These are phyloP conservation scores for Exophiala mesophila DNA, from an alignment of 2,329 filamentous ascomycete species.

Conservation along the genomic window DNA sequence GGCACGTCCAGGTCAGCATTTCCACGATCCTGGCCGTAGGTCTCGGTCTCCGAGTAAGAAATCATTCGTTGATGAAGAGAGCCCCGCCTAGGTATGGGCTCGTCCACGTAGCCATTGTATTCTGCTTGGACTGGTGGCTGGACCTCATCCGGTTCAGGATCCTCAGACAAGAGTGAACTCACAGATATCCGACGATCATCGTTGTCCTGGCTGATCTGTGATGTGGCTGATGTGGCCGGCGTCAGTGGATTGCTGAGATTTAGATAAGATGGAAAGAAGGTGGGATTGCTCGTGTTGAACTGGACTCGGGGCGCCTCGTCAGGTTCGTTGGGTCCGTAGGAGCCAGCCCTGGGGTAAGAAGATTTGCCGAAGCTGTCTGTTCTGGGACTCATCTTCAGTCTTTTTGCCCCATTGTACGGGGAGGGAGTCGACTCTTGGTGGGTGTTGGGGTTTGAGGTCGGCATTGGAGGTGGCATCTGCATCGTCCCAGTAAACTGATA, in stretches of 20 bases:
- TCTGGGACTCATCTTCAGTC: constrained; percentile 25
- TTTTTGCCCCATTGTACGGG: constrained; percentile 24
- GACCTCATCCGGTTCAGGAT: constrained; percentile 34
- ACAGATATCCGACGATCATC: constrained; percentile 57
- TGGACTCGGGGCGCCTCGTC: constrained; percentile 22
- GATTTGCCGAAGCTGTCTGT: constrained; percentile 20
- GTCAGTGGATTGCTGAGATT: constrained; percentile 35
- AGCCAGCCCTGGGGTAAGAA: constrained; percentile 16
- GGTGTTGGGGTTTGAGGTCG: constrained; percentile 23
- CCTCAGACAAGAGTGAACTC: constrained; percentile 57
- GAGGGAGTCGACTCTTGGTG: constrained; percentile 21
- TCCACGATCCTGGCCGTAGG: constrained; percentile 69
- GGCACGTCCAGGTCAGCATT: constrained; percentile 64
- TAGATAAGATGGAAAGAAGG: constrained; percentile 26
- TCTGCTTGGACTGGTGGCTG: constrained; percentile 6
- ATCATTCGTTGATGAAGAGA: constrained; percentile 27
- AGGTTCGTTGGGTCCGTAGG: constrained; percentile 20
- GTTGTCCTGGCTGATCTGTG: constrained; percentile 27
- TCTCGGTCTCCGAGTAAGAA: constrained; percentile 26
- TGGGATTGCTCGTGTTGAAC: constrained; percentile 23
- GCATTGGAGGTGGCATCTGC: constrained; percentile 26
- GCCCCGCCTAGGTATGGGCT: constrained; percentile 21
- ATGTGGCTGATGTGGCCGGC: constrained; percentile 37
- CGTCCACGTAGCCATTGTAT: constrained; percentile 10
- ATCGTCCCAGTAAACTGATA: constrained; percentile 16